Conservation (phyloP, 1,284 basidiomycete species). For the Mycena sp. region DNA sequence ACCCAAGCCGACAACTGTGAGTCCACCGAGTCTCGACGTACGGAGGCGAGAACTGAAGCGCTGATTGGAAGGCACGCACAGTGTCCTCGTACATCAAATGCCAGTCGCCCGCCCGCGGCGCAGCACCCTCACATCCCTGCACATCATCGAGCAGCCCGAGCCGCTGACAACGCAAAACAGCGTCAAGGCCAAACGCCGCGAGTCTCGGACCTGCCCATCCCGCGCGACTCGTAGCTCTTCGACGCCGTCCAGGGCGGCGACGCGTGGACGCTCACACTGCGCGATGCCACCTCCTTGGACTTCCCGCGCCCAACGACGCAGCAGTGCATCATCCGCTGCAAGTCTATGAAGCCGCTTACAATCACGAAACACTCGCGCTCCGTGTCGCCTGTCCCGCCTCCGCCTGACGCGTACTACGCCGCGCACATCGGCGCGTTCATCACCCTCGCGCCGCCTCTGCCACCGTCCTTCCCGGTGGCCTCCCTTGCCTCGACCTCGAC, state of each 20-base stretch:
- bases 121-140: not conserved
- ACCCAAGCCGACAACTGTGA: too few relatives aligned
- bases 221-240: constrained; percentile 1
- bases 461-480: constrained; percentile 21
- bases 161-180: not conserved
- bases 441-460: constrained; percentile 16
- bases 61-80: too few relatives aligned
- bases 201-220: constrained; percentile 22
- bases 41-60: too few relatives aligned
- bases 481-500: not conserved
- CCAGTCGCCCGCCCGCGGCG: constrained; percentile 19
- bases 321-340: constrained; percentile 23
- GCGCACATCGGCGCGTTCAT: constrained; percentile 17
- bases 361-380: constrained; percentile 23
- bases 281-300: too few relatives aligned
- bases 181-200: constrained; percentile 21
- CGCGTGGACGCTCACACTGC: not conserved
- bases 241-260: constrained; percentile 10
- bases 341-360: constrained; percentile 24
- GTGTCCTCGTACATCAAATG: constrained; percentile 22
- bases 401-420: constrained; percentile 22
- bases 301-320: too few relatives aligned
- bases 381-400: constrained; percentile 17
- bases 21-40: too few relatives aligned
- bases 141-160: constrained; percentile 18